Percentiles rank a stretch among this genome's conserved stretches.
Evolutionary conservation across 2,329 filamentous ascomycete species (phyloP).

Genomic region (Diaporthe citri): DNA sequence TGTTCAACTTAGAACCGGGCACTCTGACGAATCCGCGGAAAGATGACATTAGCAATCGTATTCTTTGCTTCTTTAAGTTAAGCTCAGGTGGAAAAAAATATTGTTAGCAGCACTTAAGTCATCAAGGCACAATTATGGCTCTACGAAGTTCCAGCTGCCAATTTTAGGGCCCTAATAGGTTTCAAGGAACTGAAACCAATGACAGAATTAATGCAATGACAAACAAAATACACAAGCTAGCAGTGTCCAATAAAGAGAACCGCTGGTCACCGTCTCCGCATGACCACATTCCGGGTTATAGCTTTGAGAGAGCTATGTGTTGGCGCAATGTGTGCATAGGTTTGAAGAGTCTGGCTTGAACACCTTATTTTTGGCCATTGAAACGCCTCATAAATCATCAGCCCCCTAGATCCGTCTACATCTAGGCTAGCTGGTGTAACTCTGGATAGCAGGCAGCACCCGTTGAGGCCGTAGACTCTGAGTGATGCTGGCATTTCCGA

Average conservation of each 20-base stretch:
- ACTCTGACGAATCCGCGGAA: no score
- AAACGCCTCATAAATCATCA: neutral
- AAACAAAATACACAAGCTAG: no score
- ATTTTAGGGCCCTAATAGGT: neutral
- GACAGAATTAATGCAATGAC: neutral
- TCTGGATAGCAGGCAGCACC: neutral
- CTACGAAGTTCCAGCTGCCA: neutral
- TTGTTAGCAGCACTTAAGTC: no score
- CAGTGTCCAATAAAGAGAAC: neutral
- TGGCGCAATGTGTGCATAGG: neutral
- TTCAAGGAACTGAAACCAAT: neutral
- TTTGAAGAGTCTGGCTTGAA: neutral
- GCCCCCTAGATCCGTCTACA: neutral
- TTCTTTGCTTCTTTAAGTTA: no score
- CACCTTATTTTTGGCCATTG: neutral
- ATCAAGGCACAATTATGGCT: neutral
- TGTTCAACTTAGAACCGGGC: neutral
- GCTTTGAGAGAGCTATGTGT: neutral
- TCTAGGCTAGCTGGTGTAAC: neutral
- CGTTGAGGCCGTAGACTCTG: neutral
- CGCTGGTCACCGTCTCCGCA: neutral
- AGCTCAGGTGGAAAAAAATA: no score
- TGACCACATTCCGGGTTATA: neutral
- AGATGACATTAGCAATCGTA: no score
- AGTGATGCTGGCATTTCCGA: neutral